Conservation (phyloP, 2,329 filamentous ascomycete genomes). For the Fusarium devonianum region DNA sequence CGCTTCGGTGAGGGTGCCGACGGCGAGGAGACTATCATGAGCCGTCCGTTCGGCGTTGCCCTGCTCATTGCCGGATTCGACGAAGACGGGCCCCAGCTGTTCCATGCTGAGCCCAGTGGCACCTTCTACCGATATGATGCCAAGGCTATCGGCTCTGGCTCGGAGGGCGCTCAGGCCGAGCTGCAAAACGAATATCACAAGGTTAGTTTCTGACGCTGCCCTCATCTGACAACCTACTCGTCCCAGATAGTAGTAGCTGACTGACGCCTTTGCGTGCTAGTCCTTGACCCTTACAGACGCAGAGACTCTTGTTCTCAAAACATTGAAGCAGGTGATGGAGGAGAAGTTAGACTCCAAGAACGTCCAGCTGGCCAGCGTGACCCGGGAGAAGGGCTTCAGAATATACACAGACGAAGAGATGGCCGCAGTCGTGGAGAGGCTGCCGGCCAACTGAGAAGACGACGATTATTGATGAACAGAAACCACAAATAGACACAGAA, state of each 20-base stretch:
- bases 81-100: conserved; percentile 95
- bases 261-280: conserved; percentile 46
- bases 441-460: conserved; percentile 69
- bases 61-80: conserved; percentile 96
- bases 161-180: conserved; percentile 96
- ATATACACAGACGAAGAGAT: conserved; percentile 99
- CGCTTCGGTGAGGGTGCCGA: conserved; percentile 97
- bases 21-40: conserved; percentile 99
- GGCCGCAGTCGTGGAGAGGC: conserved; percentile 86
- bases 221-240: neutral
- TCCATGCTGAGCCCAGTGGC: conserved; percentile 96
- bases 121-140: conserved; percentile 99
- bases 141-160: conserved; percentile 97
- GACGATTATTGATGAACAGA: conserved; percentile 27
- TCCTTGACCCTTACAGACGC: conserved; percentile 92
- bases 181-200: conserved; percentile 99
- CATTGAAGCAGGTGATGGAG: conserved; percentile 99
- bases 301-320: conserved; percentile 95
- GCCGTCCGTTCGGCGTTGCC: conserved; percentile 93
- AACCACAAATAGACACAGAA: conserved; percentile 35
- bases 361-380: conserved; percentile 96
- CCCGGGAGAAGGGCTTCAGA: conserved; percentile 96
- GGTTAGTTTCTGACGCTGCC: conserved; percentile 49
- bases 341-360: conserved; percentile 99
- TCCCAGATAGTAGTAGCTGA: neutral